Percentiles rank a stretch among this genome's conserved stretches.
Evolutionary conservation across 202 grass and related monocot species (phyloP).

Genomic region (Schoenoplectus triqueter): DNA sequence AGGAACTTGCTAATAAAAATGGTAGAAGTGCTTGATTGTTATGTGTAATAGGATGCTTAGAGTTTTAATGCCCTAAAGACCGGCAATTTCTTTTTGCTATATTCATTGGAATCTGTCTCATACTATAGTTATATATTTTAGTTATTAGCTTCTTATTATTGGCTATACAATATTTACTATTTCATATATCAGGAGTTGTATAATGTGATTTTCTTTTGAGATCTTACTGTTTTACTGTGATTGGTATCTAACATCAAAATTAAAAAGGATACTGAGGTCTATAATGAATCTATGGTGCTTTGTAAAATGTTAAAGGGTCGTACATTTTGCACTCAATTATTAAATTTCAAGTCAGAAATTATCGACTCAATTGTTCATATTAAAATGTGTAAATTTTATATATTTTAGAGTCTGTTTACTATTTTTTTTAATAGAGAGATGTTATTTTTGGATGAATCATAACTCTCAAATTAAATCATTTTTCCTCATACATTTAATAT

Average conservation of each 20-base stretch:
- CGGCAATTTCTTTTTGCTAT: slow-evolving; percentile 21
- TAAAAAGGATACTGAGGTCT: background rate
- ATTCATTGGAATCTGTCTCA: slow-evolving; percentile 13
- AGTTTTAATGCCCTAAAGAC: slow-evolving; percentile 28
- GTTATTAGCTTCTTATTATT: background rate
- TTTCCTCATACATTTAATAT: too few relatives aligned
- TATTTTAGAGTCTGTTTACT: too few relatives aligned
- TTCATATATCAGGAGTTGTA: background rate
- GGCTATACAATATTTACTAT: too few relatives aligned
- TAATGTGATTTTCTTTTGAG: background rate
- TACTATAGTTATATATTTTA: slow-evolving; percentile 26
- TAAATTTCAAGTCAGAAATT: too few relatives aligned
- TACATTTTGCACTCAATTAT: too few relatives aligned
- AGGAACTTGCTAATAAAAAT: slow-evolving; percentile 37
- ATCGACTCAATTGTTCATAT: too few relatives aligned
- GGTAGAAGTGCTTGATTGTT: slow-evolving; percentile 7
- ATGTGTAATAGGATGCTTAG: slow-evolving; percentile 24
- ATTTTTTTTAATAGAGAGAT: too few relatives aligned
- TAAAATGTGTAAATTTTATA: too few relatives aligned
- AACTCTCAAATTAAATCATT: too few relatives aligned
- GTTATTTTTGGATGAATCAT: too few relatives aligned
- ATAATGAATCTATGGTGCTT: background rate
- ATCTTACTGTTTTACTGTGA: background rate
- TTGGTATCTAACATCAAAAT: background rate
- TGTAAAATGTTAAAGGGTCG: too few relatives aligned